These are phyloP conservation scores for Acer saccharum DNA, from an alignment of 345 rosid species.

Conservation along the genomic window DNA sequence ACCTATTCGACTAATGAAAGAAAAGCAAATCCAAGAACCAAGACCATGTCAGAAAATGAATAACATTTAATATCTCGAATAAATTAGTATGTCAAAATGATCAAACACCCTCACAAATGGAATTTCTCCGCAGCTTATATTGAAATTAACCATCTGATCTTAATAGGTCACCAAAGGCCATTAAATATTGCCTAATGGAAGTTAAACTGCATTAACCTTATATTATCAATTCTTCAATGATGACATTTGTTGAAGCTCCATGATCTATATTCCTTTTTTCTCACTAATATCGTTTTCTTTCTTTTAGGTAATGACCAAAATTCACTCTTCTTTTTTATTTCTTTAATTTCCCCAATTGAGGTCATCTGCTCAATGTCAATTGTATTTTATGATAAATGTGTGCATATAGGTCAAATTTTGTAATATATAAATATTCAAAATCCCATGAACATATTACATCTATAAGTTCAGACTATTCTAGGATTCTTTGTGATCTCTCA, in stretches of 20 bases:
- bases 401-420: slow-evolving; percentile 34
- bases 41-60: neutral
- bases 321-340: neutral
- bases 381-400: slow-evolving; percentile 15
- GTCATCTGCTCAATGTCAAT: slow-evolving; percentile 23
- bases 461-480: slow-evolving; percentile 37
- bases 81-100: slow-evolving; percentile 4
- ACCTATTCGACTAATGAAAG: neutral
- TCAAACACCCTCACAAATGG: neutral
- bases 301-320: slow-evolving; percentile 60
- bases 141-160: slow-evolving; percentile 11
- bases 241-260: slow-evolving; percentile 8
- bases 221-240: neutral
- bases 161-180: neutral
- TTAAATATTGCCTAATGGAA: slow-evolving; percentile 14
- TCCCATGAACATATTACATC: too few species aligned
- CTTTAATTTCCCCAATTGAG: neutral
- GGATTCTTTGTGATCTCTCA: slow-evolving; percentile 48
- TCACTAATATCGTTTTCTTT: slow-evolving; percentile 22
- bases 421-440: slow-evolving; percentile 4
- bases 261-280: neutral
- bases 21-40: too few species aligned
- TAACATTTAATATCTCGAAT: neutral
- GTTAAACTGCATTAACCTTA: slow-evolving; percentile 20
- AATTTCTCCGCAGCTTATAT: slow-evolving; percentile 19